Evolutionary conservation across 2,329 filamentous ascomycete genomes (phyloP).

Genomic region (Emmonsia crescens): DNA sequence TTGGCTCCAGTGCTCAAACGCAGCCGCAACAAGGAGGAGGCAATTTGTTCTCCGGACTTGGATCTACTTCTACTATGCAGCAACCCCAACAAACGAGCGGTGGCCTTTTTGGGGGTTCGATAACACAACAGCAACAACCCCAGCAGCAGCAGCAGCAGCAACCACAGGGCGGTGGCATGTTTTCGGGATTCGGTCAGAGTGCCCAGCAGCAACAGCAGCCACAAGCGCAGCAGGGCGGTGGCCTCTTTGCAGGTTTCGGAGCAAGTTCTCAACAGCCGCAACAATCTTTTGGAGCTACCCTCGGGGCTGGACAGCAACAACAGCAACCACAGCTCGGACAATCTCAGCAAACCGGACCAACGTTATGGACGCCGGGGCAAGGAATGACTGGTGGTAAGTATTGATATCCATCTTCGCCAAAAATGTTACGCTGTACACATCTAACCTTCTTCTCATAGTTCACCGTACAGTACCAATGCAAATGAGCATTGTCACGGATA

Average conservation of each 20-base stretch:
- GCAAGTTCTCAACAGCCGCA: conserved; percentile 12
- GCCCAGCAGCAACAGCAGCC: conserved; percentile 18
- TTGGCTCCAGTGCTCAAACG: conserved; percentile 25
- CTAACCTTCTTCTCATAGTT: conserved; percentile 24
- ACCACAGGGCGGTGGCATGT: conserved; percentile 22
- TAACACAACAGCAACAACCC: conserved; percentile 22
- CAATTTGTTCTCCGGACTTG: conserved; percentile 29
- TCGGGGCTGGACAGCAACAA: conserved; percentile 21
- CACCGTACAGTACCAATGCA: conserved; percentile 53
- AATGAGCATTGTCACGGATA: conserved; percentile 48
- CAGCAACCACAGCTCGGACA: conserved; percentile 27
- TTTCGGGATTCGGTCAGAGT: conserved; percentile 15
- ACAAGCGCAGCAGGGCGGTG: conserved; percentile 21
- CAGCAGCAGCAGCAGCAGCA: conserved; percentile 32
- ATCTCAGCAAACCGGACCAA: conserved; percentile 26
- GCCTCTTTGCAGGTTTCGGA: conserved; percentile 5
- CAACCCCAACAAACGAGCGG: conserved; percentile 30
- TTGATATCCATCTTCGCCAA: not conserved
- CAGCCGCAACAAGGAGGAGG: conserved; percentile 30
- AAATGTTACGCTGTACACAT: not conserved
- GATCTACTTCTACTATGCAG: conserved; percentile 25
- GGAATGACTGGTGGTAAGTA: conserved; percentile 32
- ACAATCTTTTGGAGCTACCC: conserved; percentile 18
- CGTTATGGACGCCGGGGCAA: conserved; percentile 35
- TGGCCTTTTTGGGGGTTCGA: conserved; percentile 32